Evolutionary conservation across 2,329 filamentous ascomycete species (phyloP).

Genomic region (Rutstroemia sp.): DNA sequence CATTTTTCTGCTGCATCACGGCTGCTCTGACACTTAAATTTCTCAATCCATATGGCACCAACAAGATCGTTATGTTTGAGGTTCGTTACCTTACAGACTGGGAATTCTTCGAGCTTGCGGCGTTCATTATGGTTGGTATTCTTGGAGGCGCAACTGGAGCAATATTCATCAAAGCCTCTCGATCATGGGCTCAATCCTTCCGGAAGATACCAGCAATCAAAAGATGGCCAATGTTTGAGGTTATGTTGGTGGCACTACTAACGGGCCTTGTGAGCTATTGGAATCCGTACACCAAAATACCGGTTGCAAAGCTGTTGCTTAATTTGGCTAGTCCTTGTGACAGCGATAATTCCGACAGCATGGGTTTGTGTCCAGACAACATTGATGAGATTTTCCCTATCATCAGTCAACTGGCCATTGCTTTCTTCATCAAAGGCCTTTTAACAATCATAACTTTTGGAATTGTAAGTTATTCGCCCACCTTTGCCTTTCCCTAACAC

Average conservation of each 20-base stretch:
- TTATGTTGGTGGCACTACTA: conserved; percentile 75
- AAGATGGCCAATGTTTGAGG: conserved; percentile 75
- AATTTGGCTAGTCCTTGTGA: conserved; percentile 87
- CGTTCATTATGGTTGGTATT: conserved; percentile 79
- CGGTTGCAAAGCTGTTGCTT: conserved; percentile 83
- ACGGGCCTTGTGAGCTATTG: conserved; percentile 87
- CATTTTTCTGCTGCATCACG: conserved; percentile 96
- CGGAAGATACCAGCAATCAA: conserved; percentile 76
- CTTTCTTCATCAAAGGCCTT: conserved; percentile 83
- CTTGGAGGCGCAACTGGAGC: conserved; percentile 81
- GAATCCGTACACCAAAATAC: conserved; percentile 83
- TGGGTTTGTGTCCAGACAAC: conserved; percentile 70
- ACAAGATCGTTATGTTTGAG: conserved; percentile 95
- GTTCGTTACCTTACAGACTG: conserved; percentile 87
- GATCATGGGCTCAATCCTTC: conserved; percentile 83
- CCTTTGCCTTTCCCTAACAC: background rate
- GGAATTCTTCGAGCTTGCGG: conserved; percentile 83
- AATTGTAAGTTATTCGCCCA: conserved; percentile 46
- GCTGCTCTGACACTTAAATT: conserved; percentile 90
- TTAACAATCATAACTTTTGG: conserved; percentile 90
- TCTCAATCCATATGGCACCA: conserved; percentile 88
- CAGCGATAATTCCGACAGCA: conserved; percentile 51
- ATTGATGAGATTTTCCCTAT: conserved; percentile 73
- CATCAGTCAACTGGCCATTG: conserved; percentile 62
- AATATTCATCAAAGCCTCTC: conserved; percentile 92